Evolutionary conservation across 176 grass and related monocot genomes (phyloP), one percentile per base, ranked within the genome.

Genomic region (Pharus latifolius): DNA sequence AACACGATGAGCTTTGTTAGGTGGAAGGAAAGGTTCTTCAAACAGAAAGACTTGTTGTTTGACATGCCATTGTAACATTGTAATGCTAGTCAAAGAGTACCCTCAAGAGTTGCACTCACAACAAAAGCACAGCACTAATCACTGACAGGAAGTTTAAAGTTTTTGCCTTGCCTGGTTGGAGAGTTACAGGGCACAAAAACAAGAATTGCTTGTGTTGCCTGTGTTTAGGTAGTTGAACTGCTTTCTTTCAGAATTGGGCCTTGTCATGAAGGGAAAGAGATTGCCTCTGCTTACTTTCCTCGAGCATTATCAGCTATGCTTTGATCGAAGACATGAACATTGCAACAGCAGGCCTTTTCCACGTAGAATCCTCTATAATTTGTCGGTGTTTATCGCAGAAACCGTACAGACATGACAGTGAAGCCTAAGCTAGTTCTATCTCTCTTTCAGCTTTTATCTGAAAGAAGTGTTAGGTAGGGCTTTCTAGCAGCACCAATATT

Each of bases 1-100:
- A 33, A 19, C 72, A 63, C 16, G 32, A 78, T 76, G 47, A 74
- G 63, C 45, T 51, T 63, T 59, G 78, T 76, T 86, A 66, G 78
- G 82, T 79, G 54, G 16, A 51, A 74, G 34, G 55, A 55, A 77
- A 85, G 17, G 11, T 16, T 81, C 68, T 74, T 43, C 53, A 29
- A 63, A 69, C 28, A 29, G 79, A 7, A 54, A 37, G 44, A 22
- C 52, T 22, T 58, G 24, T 1, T 50, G 11, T 30, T 53, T 72
- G 60, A 55, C 68, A 73, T 84, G 52, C 68, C 32, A 1, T 57
- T 60, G 2, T 13, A 12, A 30, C 56, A 65, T 73, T 74, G 30
- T 49, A 22, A 22, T 72, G 37, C 31, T 26, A 24, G 69, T 81
- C 51, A 65, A 73, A 20, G 56, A 49, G 52, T 12, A 10, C 46